Evolutionary conservation across 2,329 filamentous ascomycete genomes (phyloP).

Genomic region (Calonectria ilicicola): DNA sequence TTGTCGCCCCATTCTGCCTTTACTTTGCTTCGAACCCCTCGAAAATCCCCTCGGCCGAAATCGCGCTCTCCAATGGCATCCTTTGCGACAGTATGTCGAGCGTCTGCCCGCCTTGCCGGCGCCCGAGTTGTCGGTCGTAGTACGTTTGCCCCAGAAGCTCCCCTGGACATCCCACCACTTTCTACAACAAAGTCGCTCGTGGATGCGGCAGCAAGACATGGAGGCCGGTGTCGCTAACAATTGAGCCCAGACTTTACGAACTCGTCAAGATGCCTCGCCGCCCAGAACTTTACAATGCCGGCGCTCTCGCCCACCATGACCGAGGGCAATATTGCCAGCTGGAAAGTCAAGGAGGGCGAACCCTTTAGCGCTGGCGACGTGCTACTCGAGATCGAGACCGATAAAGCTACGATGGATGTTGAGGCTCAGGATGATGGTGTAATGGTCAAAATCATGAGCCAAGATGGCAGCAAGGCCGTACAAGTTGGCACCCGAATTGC

Average conservation of each 20-base stretch:
- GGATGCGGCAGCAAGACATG: not conserved
- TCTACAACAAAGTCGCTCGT: constrained; percentile 40
- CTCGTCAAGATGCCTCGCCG: constrained; percentile 73
- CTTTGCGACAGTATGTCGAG: constrained; percentile 72
- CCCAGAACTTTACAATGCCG: constrained; percentile 91
- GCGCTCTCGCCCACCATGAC: constrained; percentile 94
- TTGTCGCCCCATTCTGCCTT: constrained; percentile 29
- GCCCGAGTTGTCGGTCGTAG: constrained; percentile 65
- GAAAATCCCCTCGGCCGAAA: constrained; percentile 35
- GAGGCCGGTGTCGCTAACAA: constrained; percentile 26
- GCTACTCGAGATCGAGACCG: constrained; percentile 91
- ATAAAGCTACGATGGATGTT: constrained; percentile 95
- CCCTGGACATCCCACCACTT: constrained; percentile 25
- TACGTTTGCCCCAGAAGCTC: constrained; percentile 51
- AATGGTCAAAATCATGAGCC: constrained; percentile 83
- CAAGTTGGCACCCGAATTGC: constrained; percentile 86
- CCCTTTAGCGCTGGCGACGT: constrained; percentile 86
- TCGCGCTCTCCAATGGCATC: constrained; percentile 69
- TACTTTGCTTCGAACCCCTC: constrained; percentile 29
- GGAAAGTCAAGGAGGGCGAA: constrained; percentile 91
- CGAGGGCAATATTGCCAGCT: constrained; percentile 87
- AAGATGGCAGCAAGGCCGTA: constrained; percentile 80
- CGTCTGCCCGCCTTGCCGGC: constrained; percentile 70
- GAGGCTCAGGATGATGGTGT: constrained; percentile 92
- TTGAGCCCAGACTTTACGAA: constrained; percentile 70